Evolutionary conservation across 2,329 filamentous ascomycete genomes (phyloP).

Genomic region (Fusarium sororula): DNA sequence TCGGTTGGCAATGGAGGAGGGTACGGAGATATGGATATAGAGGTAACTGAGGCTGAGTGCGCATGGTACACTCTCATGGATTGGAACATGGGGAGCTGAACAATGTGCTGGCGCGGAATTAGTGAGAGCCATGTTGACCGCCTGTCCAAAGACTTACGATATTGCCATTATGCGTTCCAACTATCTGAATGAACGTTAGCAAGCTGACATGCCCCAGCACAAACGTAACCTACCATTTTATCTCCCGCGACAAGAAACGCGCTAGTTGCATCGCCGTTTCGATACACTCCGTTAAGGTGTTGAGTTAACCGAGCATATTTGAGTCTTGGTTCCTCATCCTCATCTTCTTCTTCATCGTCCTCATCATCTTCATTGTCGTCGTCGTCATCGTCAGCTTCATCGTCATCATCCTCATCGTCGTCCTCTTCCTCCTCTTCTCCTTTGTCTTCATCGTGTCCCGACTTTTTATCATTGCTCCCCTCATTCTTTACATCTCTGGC

Average conservation of each 20-base stretch:
- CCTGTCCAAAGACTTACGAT: slow-evolving; percentile 70
- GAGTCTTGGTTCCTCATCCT: slow-evolving; percentile 92
- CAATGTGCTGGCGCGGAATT: slow-evolving; percentile 72
- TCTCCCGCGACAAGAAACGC: slow-evolving; percentile 90
- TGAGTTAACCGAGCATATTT: slow-evolving; percentile 92
- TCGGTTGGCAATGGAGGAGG: slow-evolving; percentile 64
- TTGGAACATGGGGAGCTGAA: slow-evolving; percentile 84
- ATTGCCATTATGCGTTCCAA: slow-evolving; percentile 96
- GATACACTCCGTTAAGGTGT: slow-evolving; percentile 81
- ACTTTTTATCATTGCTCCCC: slow-evolving; percentile 30
- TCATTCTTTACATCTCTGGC: slow-evolving; percentile 15
- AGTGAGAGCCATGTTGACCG: slow-evolving; percentile 19
- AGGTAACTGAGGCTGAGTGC: slow-evolving; percentile 90
- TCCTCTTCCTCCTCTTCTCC: slow-evolving; percentile 36
- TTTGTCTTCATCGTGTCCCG: slow-evolving; percentile 27
- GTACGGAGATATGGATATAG: slow-evolving; percentile 88
- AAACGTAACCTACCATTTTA: slow-evolving; percentile 78
- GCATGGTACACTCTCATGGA: slow-evolving; percentile 88
- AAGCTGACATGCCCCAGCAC: neutral
- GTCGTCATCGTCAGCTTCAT: slow-evolving; percentile 42
- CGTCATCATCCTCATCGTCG: slow-evolving; percentile 35
- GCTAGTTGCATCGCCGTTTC: slow-evolving; percentile 95
- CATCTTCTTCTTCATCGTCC: slow-evolving; percentile 64
- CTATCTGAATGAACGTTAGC: slow-evolving; percentile 65
- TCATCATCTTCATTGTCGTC: slow-evolving; percentile 61